Base-by-base conservation (phyloP, 2,329 filamentous ascomycete species). In the Penicillium polonicum region DNA sequence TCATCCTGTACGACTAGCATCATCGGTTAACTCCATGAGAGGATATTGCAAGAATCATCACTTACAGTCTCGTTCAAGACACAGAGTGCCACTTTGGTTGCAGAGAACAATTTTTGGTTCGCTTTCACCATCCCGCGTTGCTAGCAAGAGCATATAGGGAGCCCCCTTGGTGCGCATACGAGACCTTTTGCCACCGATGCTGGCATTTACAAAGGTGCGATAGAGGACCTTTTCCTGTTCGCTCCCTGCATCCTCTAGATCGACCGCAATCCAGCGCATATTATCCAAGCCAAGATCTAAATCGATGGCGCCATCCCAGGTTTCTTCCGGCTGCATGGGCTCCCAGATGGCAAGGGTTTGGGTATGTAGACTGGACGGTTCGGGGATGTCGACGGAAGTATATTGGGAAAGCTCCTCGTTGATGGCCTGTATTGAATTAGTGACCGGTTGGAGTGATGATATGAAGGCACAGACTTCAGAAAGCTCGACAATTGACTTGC, bases 91-190 rank as follows among this genome's bases (percentile, higher is more conserved):
- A 46, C 65, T 71, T 55, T 73, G 71, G 25, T 73, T 73, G 49
- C 70, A 72, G 17, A 73, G 52, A 8, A 69, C 65, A 21, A 73
- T 60, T 31, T 68, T 72, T 2, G 69, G 70, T 42, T 73, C 70
- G 39, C 67, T 72, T 53, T 72, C 69, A 4, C 70, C 71, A 3
- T 71, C 65, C 23, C 59, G 65, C 2, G 68, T 67, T 10, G 65
- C 69, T 13, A 73, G 21, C 9, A 72, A 54, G 5, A 73, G 60
- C 69, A 73, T 69, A 38, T 73, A 73, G 7, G 71, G 69, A 19
- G 71, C 70, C 7, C 65, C 65, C 48, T 67, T 69, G 3, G 68
- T 70, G 45, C 65, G 66, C 65, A 72, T 68, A 39, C 71, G 68
- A 21, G 63, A 64, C 44, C 59, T 69, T 52, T 72, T 72, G 31